Evolutionary conservation across 2,329 filamentous ascomycete species (phyloP), one percentile per base, ranked within the genome.

Genomic region (Aureobasidium musti): DNA sequence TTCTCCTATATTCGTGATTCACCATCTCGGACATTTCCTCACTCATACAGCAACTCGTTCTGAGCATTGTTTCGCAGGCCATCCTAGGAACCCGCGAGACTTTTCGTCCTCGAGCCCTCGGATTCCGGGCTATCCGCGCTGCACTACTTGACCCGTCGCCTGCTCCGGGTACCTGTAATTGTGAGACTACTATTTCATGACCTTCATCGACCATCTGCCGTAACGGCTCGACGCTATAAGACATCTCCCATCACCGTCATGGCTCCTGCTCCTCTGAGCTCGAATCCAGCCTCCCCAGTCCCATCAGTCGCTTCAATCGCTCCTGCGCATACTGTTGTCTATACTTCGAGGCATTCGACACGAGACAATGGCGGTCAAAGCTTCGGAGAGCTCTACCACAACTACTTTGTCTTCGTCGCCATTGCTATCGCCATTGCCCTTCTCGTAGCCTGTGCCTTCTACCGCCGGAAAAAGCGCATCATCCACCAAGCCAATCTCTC

Each of bases 371-470:
- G 14, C 13, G 35, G 6, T 4, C 35, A 35, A 26, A 50, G 50
- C 56, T 53, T 63, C 41, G 53, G 50, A 39, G 35, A 39, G 35
- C 72, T 82, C 4, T 77, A 80, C 63, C 78, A 80, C 68, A 81
- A 83, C 70, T 84, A 84, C 69, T 84, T 87, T 74, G 80, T 84
- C 70, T 87, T 86, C 77, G 79, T 88, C 56, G 79, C 84, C 30
- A 78, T 87, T 28, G 78, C 82, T 14, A 71, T 85, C 57, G 75
- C 80, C 66, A 73, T 84, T 67, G 78, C 82, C 53, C 74, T 81
- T 5, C 66, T 83, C 4, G 73, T 77, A 17, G 70, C 79, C 19
- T 79, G 82, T 68, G 73, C 83, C 52, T 76, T 84, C 60, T 76
- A 82, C 61, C 77, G 79, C 17, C 79, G 81, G 13, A 78, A 72